Evolutionary conservation across 2,329 filamentous ascomycete species (phyloP).

Genomic region (Xylaria arbuscula): DNA sequence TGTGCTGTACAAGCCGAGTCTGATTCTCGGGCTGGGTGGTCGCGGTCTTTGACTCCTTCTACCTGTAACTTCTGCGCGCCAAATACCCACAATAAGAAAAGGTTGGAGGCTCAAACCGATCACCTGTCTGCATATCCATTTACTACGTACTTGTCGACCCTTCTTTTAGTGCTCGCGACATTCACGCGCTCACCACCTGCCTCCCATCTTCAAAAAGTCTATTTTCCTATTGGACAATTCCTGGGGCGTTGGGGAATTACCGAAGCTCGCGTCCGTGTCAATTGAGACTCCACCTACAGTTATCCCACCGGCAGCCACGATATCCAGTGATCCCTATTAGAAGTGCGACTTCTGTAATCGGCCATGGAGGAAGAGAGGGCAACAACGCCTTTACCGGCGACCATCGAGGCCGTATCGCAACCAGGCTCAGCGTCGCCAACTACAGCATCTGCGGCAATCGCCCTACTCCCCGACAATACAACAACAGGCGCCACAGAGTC

Average conservation of each 20-base stretch:
- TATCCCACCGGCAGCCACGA: conserved; percentile 40
- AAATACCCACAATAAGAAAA: conserved; percentile 19
- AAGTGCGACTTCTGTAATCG: conserved; percentile 42
- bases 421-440: conserved; percentile 63
- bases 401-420: conserved; percentile 61
- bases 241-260: conserved; percentile 39
- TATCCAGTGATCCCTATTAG: conserved; percentile 34
- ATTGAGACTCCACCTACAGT: conserved; percentile 43
- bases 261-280: conserved; percentile 34
- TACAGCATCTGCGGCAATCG: conserved; percentile 55
- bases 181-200: conserved; percentile 3
- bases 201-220: not conserved
- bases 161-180: not conserved
- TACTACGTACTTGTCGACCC: not conserved
- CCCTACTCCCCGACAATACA: conserved; percentile 60
- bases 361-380: conserved; percentile 60
- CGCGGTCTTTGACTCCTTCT: conserved; percentile 21
- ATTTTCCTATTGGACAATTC: conserved; percentile 37
- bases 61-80: conserved; percentile 16
- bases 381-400: conserved; percentile 53
- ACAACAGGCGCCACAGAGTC: conserved; percentile 57
- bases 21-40: conserved; percentile 13
- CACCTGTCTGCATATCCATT: not conserved
- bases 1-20: conserved; percentile 17
- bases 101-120: not conserved